Conservation (phyloP, 192 early-diverging fungal genomes). For the Diversispora eburnea region DNA sequence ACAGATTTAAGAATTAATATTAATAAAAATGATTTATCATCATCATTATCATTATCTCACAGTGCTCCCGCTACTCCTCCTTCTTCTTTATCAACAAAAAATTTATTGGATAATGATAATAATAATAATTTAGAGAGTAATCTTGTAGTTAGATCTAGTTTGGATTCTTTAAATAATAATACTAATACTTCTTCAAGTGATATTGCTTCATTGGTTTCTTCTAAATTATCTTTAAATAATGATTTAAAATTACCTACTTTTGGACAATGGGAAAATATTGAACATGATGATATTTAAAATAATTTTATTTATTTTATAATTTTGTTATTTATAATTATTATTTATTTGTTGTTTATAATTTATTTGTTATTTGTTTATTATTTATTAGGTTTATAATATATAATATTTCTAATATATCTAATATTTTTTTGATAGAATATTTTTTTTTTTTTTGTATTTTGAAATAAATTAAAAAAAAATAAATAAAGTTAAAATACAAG, state of each 20-base stretch:
- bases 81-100: neutral
- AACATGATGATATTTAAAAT: neutral
- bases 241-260: neutral
- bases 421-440: too few species aligned
- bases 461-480: too few species aligned
- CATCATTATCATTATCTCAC: neutral
- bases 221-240: neutral
- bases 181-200: neutral
- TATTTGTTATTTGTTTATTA: too few species aligned
- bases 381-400: too few species aligned
- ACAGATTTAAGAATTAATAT: too few species aligned
- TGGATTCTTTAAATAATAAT: neutral
- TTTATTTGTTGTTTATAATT: too few species aligned
- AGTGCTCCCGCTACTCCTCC: conserved; percentile 5
- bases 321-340: neutral
- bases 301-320: neutral
- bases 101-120: neutral
- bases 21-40: too few species aligned
- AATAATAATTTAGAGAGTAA: neutral
- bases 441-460: too few species aligned
- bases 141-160: neutral
- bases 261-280: neutral
- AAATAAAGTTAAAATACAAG: too few species aligned
- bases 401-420: too few species aligned
- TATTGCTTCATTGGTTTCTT: neutral